These are phyloP conservation scores for Phytophthora chlamydospora DNA, from an alignment of 352 stramenopile species.

Conservation along the genomic window DNA sequence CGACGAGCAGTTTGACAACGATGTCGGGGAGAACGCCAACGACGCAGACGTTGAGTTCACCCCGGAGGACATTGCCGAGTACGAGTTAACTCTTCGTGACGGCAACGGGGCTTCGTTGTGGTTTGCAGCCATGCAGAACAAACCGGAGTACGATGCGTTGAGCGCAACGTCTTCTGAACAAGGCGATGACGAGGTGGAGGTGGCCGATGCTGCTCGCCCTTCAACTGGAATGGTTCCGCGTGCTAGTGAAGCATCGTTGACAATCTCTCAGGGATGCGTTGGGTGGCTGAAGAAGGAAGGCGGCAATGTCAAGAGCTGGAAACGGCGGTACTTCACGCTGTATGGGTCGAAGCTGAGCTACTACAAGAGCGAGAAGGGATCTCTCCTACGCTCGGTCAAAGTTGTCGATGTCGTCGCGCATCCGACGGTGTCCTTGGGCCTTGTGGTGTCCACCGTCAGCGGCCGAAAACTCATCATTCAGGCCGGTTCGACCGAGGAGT, in stretches of 20 bases:
- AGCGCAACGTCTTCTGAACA: slow-evolving; percentile 25
- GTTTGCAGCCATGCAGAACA: slow-evolving; percentile 63
- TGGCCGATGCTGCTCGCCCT: background rate
- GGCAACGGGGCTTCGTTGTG: slow-evolving; percentile 50
- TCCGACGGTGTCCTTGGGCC: slow-evolving; percentile 41
- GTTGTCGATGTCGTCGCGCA: slow-evolving; percentile 46
- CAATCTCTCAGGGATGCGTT: slow-evolving; percentile 38
- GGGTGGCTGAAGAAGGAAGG: slow-evolving; percentile 81
- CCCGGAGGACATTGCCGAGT: slow-evolving; percentile 35
- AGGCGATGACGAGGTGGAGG: slow-evolving; percentile 22
- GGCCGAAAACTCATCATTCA: slow-evolving; percentile 64
- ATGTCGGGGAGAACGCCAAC: slow-evolving; percentile 34
- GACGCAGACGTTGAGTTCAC: slow-evolving; percentile 41
- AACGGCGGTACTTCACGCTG: slow-evolving; percentile 77
- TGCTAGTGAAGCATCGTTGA: slow-evolving; percentile 31
- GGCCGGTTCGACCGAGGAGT: slow-evolving; percentile 69
- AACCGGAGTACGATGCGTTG: slow-evolving; percentile 34
- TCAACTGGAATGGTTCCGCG: slow-evolving; percentile 11
- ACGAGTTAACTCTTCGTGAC: slow-evolving; percentile 34
- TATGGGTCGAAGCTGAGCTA: slow-evolving; percentile 74
- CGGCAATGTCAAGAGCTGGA: slow-evolving; percentile 71
- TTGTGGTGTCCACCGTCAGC: slow-evolving; percentile 51
- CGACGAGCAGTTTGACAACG: slow-evolving; percentile 68
- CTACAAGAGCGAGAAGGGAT: slow-evolving; percentile 73
- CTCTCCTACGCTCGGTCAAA: slow-evolving; percentile 53